Conservation (phyloP, 441 rosid species). For the Oxalis stricta region DNA sequence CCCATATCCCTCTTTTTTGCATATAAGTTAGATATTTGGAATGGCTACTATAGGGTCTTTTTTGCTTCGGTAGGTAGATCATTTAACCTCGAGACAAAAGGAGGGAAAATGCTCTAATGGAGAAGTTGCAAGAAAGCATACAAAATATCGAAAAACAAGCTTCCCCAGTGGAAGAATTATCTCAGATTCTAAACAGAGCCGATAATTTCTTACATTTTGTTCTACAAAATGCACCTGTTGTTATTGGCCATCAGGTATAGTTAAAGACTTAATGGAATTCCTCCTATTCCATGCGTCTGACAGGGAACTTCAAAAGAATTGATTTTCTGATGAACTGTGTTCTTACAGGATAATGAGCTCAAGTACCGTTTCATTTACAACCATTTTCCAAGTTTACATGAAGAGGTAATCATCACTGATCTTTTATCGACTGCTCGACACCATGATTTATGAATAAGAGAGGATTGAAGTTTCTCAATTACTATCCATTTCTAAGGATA, state of each 20-base stretch:
- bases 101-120: slow-evolving; percentile 55
- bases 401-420: slow-evolving; percentile 41
- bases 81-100: no score
- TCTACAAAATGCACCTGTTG: slow-evolving; percentile 89
- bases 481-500: slow-evolving; percentile 53
- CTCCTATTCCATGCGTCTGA: not conserved
- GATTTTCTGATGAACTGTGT: not conserved
- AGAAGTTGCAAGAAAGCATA: slow-evolving; percentile 67
- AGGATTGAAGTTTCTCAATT: no score
- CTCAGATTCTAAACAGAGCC: slow-evolving; percentile 76
- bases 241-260: slow-evolving; percentile 85
- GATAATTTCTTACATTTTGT: slow-evolving; percentile 93
- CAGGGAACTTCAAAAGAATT: slow-evolving; percentile 6
- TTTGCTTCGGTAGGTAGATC: no score
- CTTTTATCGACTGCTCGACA: no score
- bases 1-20: no score
- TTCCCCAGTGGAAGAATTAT: slow-evolving; percentile 79
- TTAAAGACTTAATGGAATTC: not conserved
- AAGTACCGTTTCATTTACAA: slow-evolving; percentile 87
- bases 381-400: slow-evolving; percentile 71
- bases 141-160: slow-evolving; percentile 52
- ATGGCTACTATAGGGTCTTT: no score
- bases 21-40: no score
- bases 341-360: slow-evolving; percentile 74
- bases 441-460: no score